phyloP scores from a whole-genome alignment of 2,329 filamentous ascomycete species.

The Blumeria graminis region DNA sequence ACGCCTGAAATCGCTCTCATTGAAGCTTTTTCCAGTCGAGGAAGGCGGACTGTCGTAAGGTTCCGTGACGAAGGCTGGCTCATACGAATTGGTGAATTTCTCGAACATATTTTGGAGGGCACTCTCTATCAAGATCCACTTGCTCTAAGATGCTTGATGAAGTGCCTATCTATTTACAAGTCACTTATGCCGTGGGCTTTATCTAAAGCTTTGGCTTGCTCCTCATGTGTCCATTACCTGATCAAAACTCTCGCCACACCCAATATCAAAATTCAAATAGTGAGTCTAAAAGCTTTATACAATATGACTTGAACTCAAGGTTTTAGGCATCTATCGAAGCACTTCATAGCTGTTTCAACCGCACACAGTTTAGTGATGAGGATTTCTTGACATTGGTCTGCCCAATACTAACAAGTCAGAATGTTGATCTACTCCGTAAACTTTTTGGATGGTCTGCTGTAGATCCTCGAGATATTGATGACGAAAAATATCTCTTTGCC shows the following conservation, averaged over 20 bases:
- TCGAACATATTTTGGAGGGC: slow-evolving; percentile 33
- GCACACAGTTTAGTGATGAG: slow-evolving; percentile 47
- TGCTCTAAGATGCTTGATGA: slow-evolving; percentile 47
- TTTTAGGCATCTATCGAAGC: slow-evolving; percentile 53
- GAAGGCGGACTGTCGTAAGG: slow-evolving; percentile 37
- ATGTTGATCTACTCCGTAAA: slow-evolving; percentile 44
- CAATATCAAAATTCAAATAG: slow-evolving; percentile 51
- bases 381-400: slow-evolving; percentile 59
- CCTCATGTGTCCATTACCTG: slow-evolving; percentile 44
- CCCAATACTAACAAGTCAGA: slow-evolving; percentile 52
- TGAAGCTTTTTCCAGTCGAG: slow-evolving; percentile 52
- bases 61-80: slow-evolving; percentile 75
- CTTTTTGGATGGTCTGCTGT: slow-evolving; percentile 63
- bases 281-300: slow-evolving; percentile 18
- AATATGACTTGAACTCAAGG: slow-evolving; percentile 5
- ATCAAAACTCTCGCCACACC: slow-evolving; percentile 46
- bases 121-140: slow-evolving; percentile 44
- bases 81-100: slow-evolving; percentile 45
- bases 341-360: slow-evolving; percentile 58
- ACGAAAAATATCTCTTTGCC: slow-evolving; percentile 72
- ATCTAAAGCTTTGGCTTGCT: slow-evolving; percentile 51
- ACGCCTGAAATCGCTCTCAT: slow-evolving; percentile 53
- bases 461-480: slow-evolving; percentile 61
- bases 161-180: slow-evolving; percentile 51
- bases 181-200: slow-evolving; percentile 74